Evolutionary conservation across 176 grass and related monocot species (phyloP).

Genomic region (Lolium perenne): DNA sequence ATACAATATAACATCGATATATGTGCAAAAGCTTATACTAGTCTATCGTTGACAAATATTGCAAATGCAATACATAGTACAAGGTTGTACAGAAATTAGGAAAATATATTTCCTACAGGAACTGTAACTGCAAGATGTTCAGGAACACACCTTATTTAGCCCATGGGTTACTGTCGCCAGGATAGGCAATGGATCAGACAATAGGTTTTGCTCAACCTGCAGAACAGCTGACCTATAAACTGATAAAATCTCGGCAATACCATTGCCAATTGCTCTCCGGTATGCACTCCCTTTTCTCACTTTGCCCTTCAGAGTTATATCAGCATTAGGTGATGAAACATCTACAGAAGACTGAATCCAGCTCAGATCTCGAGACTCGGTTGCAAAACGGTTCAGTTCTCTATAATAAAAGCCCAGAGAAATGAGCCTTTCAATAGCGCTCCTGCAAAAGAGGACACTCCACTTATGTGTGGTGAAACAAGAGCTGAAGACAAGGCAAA

Average conservation of each 20-base stretch:
- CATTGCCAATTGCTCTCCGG: conserved; percentile 89
- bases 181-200: conserved; percentile 92
- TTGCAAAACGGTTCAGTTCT: conserved; percentile 88
- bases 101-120: background rate
- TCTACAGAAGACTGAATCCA: conserved; percentile 72
- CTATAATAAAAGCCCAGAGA: conserved; percentile 89
- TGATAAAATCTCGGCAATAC: conserved; percentile 93
- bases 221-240: conserved; percentile 92
- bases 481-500: background rate
- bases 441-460: conserved; percentile 49
- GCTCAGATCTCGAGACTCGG: conserved; percentile 75
- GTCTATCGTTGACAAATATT: conserved; percentile 16
- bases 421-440: conserved; percentile 86
- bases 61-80: background rate
- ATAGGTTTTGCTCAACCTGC: conserved; percentile 91
- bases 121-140: background rate
- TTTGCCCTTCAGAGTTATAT: conserved; percentile 51
- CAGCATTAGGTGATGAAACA: conserved; percentile 46
- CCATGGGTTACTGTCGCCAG: conserved; percentile 81
- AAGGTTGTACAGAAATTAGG: conserved; percentile 9
- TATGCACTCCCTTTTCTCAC: conserved; percentile 80
- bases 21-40: background rate
- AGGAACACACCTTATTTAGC: conserved; percentile 71
- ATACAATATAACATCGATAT: conserved; percentile 31
- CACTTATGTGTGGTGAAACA: conserved; percentile 23